Base-by-base conservation (phyloP, 2,329 filamentous ascomycete species). In the Bipolaris sorokiniana region DNA sequence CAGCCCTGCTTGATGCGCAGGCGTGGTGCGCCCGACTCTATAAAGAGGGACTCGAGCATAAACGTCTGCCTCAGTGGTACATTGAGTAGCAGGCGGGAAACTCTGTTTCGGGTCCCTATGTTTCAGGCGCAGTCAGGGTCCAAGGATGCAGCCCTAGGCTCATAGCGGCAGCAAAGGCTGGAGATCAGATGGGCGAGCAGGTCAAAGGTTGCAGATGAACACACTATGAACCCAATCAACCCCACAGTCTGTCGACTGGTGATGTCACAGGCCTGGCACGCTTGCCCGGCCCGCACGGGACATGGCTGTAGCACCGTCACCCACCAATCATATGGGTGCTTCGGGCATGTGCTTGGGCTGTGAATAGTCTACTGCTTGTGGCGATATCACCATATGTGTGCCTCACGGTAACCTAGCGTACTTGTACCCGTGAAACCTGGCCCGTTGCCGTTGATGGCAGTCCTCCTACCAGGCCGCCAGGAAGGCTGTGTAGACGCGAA, bases 211-310 rank as follows among this genome's bases (percentile, higher is more conserved):
- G 26, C 26, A 28, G 26, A 28, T 5, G 9, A 28, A 28, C 26
- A 28, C 26, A 10, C 26, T 1, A 5, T 28, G 26, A 28, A 28
- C 3, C 26, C 26, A 28, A 28, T 10, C 26, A 28, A 28, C 26
- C 26, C 26, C 26, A 28, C 26, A 9, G 26, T 28, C 26, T 22
- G 36, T 53, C 40, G 34, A 28, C 20, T 16, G 10, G 37, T 56
- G 49, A 56, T 56, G 54, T 56, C 54, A 56, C 50, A 41, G 38
- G 28, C 33, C 44, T 31, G 51, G n/a, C 36, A 51, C 58, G 45
- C 54, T 51, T 40, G 46, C 20, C 2, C 51, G 51, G 40, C 13
- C 44, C 34, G 47, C 45, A 51, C 33, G 34, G 34, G 38, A 16
- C 44, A 53, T 23, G 15, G 20, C 54, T 22, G 49, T 23, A 33